Evolutionary conservation across 1,284 basidiomycete species (phyloP).

Genomic region (Sanghuangporus sanghuang): DNA sequence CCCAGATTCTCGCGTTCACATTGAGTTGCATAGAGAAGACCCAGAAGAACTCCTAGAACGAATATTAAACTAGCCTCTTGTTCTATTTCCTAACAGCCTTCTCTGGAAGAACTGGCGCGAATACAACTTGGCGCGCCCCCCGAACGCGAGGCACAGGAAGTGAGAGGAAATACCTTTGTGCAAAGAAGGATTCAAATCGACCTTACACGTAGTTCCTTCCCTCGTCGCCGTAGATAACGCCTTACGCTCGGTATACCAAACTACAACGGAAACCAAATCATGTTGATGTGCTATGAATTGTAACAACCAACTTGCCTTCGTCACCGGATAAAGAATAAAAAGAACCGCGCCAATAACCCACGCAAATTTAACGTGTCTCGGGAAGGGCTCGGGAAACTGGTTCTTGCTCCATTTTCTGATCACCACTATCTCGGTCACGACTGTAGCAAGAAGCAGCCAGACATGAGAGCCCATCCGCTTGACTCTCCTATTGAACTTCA

Average conservation of each 20-base stretch:
- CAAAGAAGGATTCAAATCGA: not conserved
- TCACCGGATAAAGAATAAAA: constrained; percentile 61
- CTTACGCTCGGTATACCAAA: constrained; percentile 34
- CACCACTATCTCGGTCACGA: constrained; percentile 68
- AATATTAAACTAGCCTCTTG: not conserved
- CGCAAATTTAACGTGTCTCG: constrained; percentile 54
- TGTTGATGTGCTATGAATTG: not conserved
- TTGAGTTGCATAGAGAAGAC: not conserved
- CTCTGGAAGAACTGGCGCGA: not conserved
- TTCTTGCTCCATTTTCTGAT: constrained; percentile 77
- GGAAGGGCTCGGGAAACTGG: constrained; percentile 61
- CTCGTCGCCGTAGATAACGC: constrained; percentile 29
- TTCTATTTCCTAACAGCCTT: not conserved
- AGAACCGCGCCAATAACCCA: constrained; percentile 53
- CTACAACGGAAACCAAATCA: constrained; percentile 20
- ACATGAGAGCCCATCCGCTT: constrained; percentile 84
- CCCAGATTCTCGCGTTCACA: not conserved
- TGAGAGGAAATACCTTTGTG: not conserved
- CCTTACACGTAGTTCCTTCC: constrained; percentile 6
- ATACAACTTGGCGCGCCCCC: not conserved
- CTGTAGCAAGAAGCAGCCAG: constrained; percentile 78
- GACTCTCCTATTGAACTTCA: constrained; percentile 45
- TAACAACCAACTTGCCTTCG: constrained; percentile 43
- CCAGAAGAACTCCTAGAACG: not conserved
- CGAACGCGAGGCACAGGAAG: not conserved